Percentiles rank a stretch among this genome's conserved stretches.
phyloP scores from a whole-genome alignment of 148 eudicot species.

The Bassia scoparia region DNA sequence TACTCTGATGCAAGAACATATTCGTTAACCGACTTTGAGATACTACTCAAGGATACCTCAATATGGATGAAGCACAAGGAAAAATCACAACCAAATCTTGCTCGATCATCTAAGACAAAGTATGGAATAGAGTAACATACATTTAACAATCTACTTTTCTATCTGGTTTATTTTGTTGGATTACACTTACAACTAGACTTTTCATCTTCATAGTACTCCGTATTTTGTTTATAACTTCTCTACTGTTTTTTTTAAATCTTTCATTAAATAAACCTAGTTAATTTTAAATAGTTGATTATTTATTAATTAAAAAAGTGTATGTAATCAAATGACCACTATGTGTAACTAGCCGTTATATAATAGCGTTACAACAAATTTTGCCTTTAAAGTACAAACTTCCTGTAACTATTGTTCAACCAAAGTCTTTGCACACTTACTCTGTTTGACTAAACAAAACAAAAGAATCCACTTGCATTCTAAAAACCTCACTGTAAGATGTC shows the following conservation, averaged over 20 bases:
- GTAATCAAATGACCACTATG: not conserved
- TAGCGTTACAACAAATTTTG: not conserved
- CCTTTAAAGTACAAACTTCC: not conserved
- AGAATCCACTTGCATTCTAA: not conserved
- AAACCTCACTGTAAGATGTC: not conserved
- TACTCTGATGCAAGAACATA: not conserved
- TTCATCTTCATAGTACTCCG: not conserved
- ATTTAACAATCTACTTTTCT: not conserved
- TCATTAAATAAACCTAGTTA: not conserved
- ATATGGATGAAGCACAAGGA: constrained; percentile 16
- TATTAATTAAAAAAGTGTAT: not conserved
- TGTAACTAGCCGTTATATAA: not conserved
- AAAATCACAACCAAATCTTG: constrained; percentile 10
- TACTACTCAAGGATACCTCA: not conserved
- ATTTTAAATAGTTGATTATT: not conserved
- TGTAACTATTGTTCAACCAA: not conserved
- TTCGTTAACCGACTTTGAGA: constrained; percentile 1
- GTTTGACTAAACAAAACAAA: not conserved
- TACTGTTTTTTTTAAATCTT: not conserved
- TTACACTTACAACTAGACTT: not conserved
- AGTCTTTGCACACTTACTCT: not conserved
- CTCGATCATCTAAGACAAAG: constrained; percentile 4
- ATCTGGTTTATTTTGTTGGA: not conserved
- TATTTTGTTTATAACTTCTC: not conserved
- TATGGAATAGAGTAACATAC: not conserved